Base-by-base conservation (phyloP, 176 grass and related monocot species). In the Pontederia paniculata region DNA sequence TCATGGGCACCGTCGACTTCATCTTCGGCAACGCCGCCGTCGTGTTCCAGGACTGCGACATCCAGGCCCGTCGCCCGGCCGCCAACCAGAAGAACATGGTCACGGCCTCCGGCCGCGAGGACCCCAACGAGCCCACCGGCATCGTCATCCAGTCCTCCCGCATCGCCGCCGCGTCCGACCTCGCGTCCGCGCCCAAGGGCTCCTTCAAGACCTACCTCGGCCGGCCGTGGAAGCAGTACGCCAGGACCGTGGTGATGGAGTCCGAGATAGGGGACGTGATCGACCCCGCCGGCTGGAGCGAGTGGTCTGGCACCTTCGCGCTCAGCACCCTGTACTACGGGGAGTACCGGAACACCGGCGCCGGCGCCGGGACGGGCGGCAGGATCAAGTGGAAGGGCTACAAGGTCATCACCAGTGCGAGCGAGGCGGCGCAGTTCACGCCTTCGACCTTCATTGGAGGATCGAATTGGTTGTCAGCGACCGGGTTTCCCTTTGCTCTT, bases 101-200 rank as follows among this genome's bases (percentile, higher is more conserved):
- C 56, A 58, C 56, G 0, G 56, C 56, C 16, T 16, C 28, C 9
- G 56, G 56, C 13, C 56, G 56, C 56, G 28, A 17, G 14, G 56
- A 58, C 56, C 56, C 56, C 22, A 9, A 58, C 14, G 56, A 58
- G 28, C 56, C 55, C 28, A 58, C 56, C 56, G 56, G 56, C 14
- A 58, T 58, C 23, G 9, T n/a, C 56, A 58, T 53, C 50, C 50
- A 53, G 17, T 17, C 16, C 8, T 53, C 50, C 10, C 50, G 50
- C 17, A 53, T 31, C 5, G 25, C 25, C 25, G 25, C 25, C 25
- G 25, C 50, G 8, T 19, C 50, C 50, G 50, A 53, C 50, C 50
- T 52, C 50, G 50, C 16, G 50, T 9, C 16, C 10, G n/a, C 9
- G 8, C 16, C 25, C 25, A 31, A 52, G 5, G 22, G 55, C 15